phyloP scores from a whole-genome alignment of 306 rosid species.

The Malus sieversii region DNA sequence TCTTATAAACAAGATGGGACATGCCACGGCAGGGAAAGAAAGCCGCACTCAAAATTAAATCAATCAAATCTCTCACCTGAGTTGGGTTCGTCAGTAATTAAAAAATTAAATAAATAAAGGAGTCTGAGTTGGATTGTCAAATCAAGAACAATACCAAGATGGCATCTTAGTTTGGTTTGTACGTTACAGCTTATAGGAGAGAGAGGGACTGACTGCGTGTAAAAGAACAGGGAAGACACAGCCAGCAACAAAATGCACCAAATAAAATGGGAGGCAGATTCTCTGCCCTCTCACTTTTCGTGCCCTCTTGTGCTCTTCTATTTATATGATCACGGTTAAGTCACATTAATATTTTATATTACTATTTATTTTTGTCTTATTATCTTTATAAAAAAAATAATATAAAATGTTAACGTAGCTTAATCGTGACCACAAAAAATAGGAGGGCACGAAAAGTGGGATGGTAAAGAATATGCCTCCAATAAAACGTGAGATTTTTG shows the following conservation, averaged over 20 bases:
- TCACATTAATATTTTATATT: too few relatives aligned
- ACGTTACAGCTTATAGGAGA: neutral
- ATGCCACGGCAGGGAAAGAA: neutral
- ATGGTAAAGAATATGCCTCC: too few relatives aligned
- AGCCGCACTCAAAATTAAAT: neutral
- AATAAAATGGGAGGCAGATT: neutral
- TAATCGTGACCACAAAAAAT: too few relatives aligned
- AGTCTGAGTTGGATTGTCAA: neutral
- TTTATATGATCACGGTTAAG: too few relatives aligned
- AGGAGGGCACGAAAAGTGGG: too few relatives aligned
- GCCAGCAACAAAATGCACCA: slow-evolving; percentile 17
- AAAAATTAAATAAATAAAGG: neutral
- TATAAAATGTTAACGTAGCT: too few relatives aligned
- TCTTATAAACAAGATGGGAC: slow-evolving; percentile 20
- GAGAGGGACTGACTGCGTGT: neutral
- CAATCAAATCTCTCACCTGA: neutral
- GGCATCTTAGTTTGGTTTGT: neutral
- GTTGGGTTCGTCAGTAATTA: neutral
- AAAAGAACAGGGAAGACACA: neutral
- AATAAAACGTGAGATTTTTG: slow-evolving; percentile 3
- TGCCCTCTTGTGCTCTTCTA: too few relatives aligned
- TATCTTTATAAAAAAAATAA: too few relatives aligned
- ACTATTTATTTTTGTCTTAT: too few relatives aligned
- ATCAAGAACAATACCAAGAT: neutral
- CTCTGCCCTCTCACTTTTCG: too few relatives aligned